Evolutionary conservation across 331 rosid species (phyloP).

Genomic region (Acacia pycnantha): DNA sequence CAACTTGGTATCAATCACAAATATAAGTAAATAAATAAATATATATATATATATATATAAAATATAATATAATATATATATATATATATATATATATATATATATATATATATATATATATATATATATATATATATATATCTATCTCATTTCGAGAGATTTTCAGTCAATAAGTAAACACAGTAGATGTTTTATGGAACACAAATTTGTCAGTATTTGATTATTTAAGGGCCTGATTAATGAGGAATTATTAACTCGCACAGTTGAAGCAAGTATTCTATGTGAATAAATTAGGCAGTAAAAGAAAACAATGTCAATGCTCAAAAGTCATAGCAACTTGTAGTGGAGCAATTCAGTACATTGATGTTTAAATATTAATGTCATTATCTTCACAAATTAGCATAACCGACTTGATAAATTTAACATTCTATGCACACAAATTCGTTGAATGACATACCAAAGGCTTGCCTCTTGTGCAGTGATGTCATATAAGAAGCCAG

Average conservation of each 20-base stretch:
- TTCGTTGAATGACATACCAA: conserved; percentile 50
- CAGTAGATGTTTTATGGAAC: not conserved
- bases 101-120: no score
- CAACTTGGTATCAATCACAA: not conserved
- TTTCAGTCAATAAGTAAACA: not conserved
- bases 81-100: no score
- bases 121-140: no score
- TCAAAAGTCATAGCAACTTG: not conserved
- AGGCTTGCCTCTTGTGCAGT: conserved; percentile 80
- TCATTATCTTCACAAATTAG: conserved; percentile 11
- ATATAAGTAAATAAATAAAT: no score
- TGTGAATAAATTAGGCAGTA: not conserved
- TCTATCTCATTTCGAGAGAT: not conserved
- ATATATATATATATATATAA: no score
- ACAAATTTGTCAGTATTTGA: not conserved
- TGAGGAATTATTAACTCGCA: conserved; percentile 15
- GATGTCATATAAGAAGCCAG: conserved; percentile 61
- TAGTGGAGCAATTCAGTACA: not conserved
- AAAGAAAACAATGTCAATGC: not conserved
- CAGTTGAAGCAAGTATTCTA: not conserved
- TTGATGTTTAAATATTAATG: not conserved
- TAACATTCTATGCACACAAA: conserved; percentile 14
- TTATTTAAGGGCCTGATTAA: conserved; percentile 10
- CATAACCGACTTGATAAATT: conserved; percentile 4
- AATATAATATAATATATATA: no score